Percentiles rank a stretch among this genome's conserved stretches.
phyloP scores from a whole-genome alignment of 306 rosid species.

The Rosa multiflora region DNA sequence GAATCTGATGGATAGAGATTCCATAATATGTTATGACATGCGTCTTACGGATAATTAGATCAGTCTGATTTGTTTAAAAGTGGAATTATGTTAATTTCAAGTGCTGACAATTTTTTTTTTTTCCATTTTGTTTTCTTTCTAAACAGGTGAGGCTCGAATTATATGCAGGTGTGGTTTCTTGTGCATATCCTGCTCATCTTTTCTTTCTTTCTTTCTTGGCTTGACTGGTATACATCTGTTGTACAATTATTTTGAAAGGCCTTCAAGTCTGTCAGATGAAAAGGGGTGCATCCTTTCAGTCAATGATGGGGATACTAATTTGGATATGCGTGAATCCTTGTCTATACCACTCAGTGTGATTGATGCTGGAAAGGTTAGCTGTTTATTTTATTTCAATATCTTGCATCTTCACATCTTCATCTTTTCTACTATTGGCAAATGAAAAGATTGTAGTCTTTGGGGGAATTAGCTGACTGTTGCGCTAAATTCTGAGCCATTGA shows the following conservation, averaged over 20 bases:
- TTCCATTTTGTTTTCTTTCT: constrained; percentile 6
- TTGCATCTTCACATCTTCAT: neutral
- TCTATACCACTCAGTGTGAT: constrained; percentile 53
- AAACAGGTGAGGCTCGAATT: constrained; percentile 53
- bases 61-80: neutral
- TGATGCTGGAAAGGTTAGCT: constrained; percentile 51
- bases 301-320: constrained; percentile 25
- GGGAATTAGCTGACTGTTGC: neutral
- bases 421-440: neutral
- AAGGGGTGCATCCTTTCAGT: constrained; percentile 42
- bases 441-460: neutral
- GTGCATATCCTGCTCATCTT: neutral
- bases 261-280: constrained; percentile 38
- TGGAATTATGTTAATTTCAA: constrained; percentile 5
- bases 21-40: neutral
- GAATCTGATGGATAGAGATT: neutral
- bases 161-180: constrained; percentile 51
- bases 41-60: neutral
- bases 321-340: constrained; percentile 44
- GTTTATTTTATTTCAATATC: neutral
- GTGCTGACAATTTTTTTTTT: constrained; percentile 3
- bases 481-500: constrained; percentile 18
- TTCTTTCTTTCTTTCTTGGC: neutral
- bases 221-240: neutral
- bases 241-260: constrained; percentile 33